phyloP scores from a whole-genome alignment of 768 basidiomycete species.

The Boletus fagicola region DNA sequence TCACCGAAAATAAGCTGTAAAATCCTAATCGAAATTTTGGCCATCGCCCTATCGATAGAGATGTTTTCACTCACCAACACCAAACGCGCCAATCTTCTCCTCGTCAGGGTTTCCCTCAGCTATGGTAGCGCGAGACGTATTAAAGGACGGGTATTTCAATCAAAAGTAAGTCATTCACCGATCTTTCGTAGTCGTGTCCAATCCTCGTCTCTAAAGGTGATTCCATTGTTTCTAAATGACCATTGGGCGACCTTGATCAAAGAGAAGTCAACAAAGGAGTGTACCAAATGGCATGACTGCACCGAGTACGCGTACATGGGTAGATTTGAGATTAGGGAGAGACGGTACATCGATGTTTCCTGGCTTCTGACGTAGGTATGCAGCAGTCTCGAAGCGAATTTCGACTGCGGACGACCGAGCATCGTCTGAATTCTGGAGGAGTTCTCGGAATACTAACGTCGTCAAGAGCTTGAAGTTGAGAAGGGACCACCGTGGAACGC shows the following conservation, averaged over 20 bases:
- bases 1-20: slow-evolving; percentile 80
- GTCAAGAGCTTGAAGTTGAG: not conserved
- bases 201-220: not conserved
- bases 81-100: slow-evolving; percentile 28
- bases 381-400: slow-evolving; percentile 73
- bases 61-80: slow-evolving; percentile 18
- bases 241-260: not conserved
- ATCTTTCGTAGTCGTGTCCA: slow-evolving; percentile 21
- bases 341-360: slow-evolving; percentile 10
- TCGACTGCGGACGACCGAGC: slow-evolving; percentile 74
- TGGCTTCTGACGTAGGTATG: slow-evolving; percentile 35
- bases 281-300: no score
- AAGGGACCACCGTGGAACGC: not conserved
- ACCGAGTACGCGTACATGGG: slow-evolving; percentile 38
- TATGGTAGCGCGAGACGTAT: not conserved
- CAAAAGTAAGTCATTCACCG: not conserved
- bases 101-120: slow-evolving; percentile 29
- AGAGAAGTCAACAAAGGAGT: not conserved
- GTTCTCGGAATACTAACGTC: slow-evolving; percentile 64
- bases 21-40: slow-evolving; percentile 44
- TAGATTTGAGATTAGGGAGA: slow-evolving; percentile 65
- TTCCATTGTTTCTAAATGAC: not conserved
- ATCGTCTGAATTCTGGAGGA: slow-evolving; percentile 96
- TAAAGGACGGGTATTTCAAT: not conserved
- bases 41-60: not conserved